Base-by-base conservation (phyloP, 176 grass and related monocot genomes). In the Guadua angustifolia region DNA sequence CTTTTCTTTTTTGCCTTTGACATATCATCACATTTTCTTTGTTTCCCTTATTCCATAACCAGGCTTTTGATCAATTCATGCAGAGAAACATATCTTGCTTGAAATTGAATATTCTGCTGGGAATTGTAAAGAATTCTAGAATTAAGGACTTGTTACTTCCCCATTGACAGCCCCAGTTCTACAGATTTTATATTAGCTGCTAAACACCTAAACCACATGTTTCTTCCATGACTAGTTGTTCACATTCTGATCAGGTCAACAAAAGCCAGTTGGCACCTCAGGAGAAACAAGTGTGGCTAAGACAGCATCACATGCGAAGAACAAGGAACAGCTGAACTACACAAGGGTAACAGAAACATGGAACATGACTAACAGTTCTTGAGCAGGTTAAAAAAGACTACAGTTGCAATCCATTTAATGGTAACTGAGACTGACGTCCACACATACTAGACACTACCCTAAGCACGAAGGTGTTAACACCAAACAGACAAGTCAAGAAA, bases 21-120 rank as follows among this genome's bases (percentile, higher is more conserved):
- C 18, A 59, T 46, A 64, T 9, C 8, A 17, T 46, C 47, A 2
- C 8, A 22, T 58, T 67, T 22, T 45, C 44, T 45, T 45, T 2
- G 2, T 45, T 45, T 45, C 44, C 2, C 52, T 40, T 33, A 36
- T 44, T 42, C n/a, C 66, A 63, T 25, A 80, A 73, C 32, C 21
- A 42, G 25, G 24, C 15, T 72, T 62, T 62, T 33, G 19, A 80
- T 10, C 35, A 65, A 50, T 4, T 49, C 4, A 32, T 7, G 12
- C 36, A 44, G 69, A 73, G 13, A 87, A 45, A 36, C 25, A 68
- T 66, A 57, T 66, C 11, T 66, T 79, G 13, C 18, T 49, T 68
- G 33, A 68, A 38, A 50, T 16, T 16, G 47, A 50, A 71, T 85
- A 68, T 49, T 61, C 26, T 61, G 19, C 14, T 22, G 0, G 4